Base-by-base conservation (phyloP, 2,329 filamentous ascomycete species). In the Monilinia aucupariae region DNA sequence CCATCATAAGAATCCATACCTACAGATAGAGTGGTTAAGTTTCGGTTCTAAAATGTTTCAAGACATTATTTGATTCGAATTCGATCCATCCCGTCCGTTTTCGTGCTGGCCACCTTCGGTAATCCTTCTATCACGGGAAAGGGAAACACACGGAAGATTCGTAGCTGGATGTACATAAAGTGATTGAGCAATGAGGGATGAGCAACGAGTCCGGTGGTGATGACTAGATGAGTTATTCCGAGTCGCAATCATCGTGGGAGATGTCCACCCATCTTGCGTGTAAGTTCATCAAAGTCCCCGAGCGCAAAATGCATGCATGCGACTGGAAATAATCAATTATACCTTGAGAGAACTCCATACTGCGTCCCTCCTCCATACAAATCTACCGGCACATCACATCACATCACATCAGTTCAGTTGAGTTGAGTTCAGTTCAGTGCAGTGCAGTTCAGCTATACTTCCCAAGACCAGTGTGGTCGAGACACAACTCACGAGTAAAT, bases 401-500 rank as follows among this genome's bases (percentile, higher is more conserved):
- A 30, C 27, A 30, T 30, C 27, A n/a, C n/a, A n/a, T n/a, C 27
- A 30, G 27, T 30, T 30, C 27, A 6, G 3, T 30, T 30, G 3
- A 30, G 27, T 3, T n/a, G n/a, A n/a, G n/a, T n/a, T n/a, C n/a
- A n/a, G n/a, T n/a, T n/a, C n/a, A n/a, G n/a, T n/a, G n/a, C n/a
- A n/a, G n/a, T n/a, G n/a, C n/a, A n/a, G 20, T 56, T 56, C 41
- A 56, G 53, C 53, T 56, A 56, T n/a, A 41, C 51, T 45, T 56
- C 53, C 20, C 30, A 47, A 37, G 30, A 50, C 32, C 56, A 59
- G 65, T 66, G 60, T 65, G 65, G 66, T 70, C 68, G 65, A 70
- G 69, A 72, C 37, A 39, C 70, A 69, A 66, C 66, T 56, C 54
- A 68, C 66, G 66, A 71, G 65, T 65, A 67, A 65, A 66, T 64